Evolutionary conservation across 805 yeast genomes (phyloP).

Genomic region (Wickerhamomyces subpelliculosus): DNA sequence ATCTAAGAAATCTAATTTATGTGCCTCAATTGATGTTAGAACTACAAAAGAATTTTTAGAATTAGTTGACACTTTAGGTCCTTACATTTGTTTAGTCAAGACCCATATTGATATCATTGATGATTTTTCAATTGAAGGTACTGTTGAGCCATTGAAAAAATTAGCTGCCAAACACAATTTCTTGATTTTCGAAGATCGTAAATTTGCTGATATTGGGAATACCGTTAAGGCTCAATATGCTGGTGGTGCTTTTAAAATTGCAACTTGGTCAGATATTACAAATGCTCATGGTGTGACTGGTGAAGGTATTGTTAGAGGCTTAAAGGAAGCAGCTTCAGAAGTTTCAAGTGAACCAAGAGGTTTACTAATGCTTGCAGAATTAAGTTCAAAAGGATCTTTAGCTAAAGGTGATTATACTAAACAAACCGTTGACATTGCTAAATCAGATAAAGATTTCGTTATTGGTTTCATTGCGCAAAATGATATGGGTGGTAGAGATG

Average conservation of each 20-base stretch:
- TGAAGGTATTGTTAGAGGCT: slow-evolving; percentile 82
- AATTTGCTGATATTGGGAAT: slow-evolving; percentile 97
- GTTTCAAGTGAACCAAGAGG: slow-evolving; percentile 80
- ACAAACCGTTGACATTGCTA: slow-evolving; percentile 86
- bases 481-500: slow-evolving; percentile 75
- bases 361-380: slow-evolving; percentile 88
- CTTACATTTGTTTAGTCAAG: slow-evolving; percentile 84
- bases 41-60: slow-evolving; percentile 68
- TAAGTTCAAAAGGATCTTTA: slow-evolving; percentile 87
- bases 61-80: slow-evolving; percentile 78
- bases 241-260: slow-evolving; percentile 84
- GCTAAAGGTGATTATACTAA: slow-evolving; percentile 89
- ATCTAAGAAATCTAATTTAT: slow-evolving; percentile 74
- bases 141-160: slow-evolving; percentile 65
- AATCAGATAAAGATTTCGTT: slow-evolving; percentile 79
- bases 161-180: slow-evolving; percentile 80
- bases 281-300: slow-evolving; percentile 98
- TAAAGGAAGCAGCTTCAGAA: slow-evolving; percentile 67
- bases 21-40: slow-evolving; percentile 90
- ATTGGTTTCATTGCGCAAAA: slow-evolving; percentile 95
- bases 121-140: slow-evolving; percentile 78
- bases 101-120: slow-evolving; percentile 92
- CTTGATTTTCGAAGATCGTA: slow-evolving; percentile 92
- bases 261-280: slow-evolving; percentile 94
- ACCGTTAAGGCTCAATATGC: slow-evolving; percentile 92